Evolutionary conservation across 768 basidiomycete genomes (phyloP), one percentile per base, ranked within the genome.

Genomic region (Paxillus ammoniavirescens): DNA sequence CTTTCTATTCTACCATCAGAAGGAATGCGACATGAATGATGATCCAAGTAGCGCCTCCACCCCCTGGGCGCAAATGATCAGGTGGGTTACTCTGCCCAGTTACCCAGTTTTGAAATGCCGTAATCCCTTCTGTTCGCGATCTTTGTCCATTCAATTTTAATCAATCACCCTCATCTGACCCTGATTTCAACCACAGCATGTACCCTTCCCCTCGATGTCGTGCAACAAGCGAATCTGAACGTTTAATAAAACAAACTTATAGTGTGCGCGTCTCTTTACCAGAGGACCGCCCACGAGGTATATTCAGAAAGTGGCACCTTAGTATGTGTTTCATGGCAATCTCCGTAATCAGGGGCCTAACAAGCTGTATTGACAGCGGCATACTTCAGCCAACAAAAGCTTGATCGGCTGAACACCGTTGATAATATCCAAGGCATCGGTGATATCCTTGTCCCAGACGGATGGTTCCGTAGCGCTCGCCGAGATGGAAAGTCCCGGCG

Each of bases 401-500:
- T 91, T 54, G 86, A 89, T 65, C 77, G 77, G 50, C 80, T 92
- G 40, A 76, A 78, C 58, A 90, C 87, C 36, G 82, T 91, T 47
- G 88, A 90, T 67, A 79, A 76, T 47, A 80, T 91, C 61, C 82
- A 75, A 23, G 82, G 80, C 47, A 76, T 91, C 55, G 83, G 84
- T 40, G 82, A 87, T 66, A 71, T 84, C 17, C 67, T 69, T 42
- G 85, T 91, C 15, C 90, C 89, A 40, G 86, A 87, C 33, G 87
- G 87, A 15, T 84, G 84, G 78, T 92, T 91, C 72, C 80, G 80
- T 64, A 89, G 87, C 68, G 89, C 90, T 44, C 84, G 89, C 46
- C 77, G 84, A 49, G 83, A 80, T 57, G 89, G 88, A 48, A 69
- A 72, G 62, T 68, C 71, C 49, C 70, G 70, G 30, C 66, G 63